A percentile compares a stretch with the other conserved stretches of the same genome.
Evolutionary conservation across 2,329 filamentous ascomycete species (phyloP).

Genomic region (Dendrostoma leiphaemia): DNA sequence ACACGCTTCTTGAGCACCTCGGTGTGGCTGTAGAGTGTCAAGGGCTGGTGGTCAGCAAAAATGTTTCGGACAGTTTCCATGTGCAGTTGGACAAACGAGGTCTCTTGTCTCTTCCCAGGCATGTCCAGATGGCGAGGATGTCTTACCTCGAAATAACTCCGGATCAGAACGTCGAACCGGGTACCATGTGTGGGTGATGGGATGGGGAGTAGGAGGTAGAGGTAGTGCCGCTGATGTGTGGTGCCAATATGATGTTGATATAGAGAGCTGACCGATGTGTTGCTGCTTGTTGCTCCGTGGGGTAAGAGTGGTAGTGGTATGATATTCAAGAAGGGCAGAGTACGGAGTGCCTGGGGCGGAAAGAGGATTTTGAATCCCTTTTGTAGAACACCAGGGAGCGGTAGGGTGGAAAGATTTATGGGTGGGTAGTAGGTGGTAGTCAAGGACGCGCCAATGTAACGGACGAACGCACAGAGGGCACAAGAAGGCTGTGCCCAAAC

Average conservation of each 20-base stretch:
- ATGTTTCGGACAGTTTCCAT: constrained; percentile 1
- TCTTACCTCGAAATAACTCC: constrained; percentile 15
- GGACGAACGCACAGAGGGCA: constrained; percentile 16
- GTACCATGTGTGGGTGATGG: not conserved
- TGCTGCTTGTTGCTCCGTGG: too few relatives aligned
- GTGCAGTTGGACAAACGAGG: constrained; percentile 1
- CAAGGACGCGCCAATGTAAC: constrained; percentile 9
- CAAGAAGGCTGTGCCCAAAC: constrained; percentile 17
- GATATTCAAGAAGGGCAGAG: too few relatives aligned
- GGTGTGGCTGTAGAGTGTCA: constrained; percentile 9
- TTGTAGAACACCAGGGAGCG: constrained; percentile 16
- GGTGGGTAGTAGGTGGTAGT: constrained; percentile 7
- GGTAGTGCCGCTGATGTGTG: too few relatives aligned
- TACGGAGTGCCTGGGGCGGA: constrained; percentile 1
- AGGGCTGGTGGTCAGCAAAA: constrained; percentile 8
- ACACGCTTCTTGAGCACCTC: constrained; percentile 13
- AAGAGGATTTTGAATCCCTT: constrained; percentile 14
- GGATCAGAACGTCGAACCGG: constrained; percentile 2
- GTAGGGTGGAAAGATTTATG: constrained; percentile 11
- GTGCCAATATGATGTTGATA: not conserved
- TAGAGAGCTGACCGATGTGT: too few relatives aligned
- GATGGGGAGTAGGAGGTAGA: not conserved
- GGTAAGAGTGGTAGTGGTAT: too few relatives aligned
- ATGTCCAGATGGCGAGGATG: constrained; percentile 1
- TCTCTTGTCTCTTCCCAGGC: not conserved